phyloP scores from a whole-genome alignment of 805 yeast genomes.

The Blastobotrys americana region DNA sequence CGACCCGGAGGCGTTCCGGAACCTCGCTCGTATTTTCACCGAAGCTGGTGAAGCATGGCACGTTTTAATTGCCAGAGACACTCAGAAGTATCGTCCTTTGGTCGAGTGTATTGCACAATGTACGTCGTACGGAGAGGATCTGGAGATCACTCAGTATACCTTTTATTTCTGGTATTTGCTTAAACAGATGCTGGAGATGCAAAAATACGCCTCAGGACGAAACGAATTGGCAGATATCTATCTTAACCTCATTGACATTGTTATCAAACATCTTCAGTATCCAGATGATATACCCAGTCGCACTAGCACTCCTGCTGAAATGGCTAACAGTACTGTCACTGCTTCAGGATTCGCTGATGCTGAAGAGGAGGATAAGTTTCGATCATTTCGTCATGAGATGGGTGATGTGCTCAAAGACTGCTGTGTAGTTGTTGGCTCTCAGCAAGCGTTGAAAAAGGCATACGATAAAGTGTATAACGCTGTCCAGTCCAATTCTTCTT shows the following conservation, averaged over 20 bases:
- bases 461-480: conserved; percentile 47
- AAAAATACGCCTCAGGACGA: conserved; percentile 49
- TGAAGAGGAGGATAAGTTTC: conserved; percentile 87
- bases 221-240: conserved; percentile 48
- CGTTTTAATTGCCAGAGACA: conserved; percentile 66
- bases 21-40: conserved; percentile 68
- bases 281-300: too few species aligned
- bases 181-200: conserved; percentile 60
- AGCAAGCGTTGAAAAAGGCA: conserved; percentile 63
- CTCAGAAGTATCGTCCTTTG: conserved; percentile 61
- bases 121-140: conserved; percentile 67
- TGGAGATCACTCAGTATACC: conserved; percentile 83
- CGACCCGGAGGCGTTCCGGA: conserved; percentile 60
- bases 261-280: conserved; percentile 65
- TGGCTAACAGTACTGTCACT: too few species aligned
- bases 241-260: conserved; percentile 48
- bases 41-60: conserved; percentile 98
- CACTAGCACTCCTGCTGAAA: too few species aligned
- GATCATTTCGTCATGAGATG: conserved; percentile 91
- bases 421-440: conserved; percentile 81
- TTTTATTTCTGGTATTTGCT: conserved; percentile 87
- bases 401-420: conserved; percentile 97
- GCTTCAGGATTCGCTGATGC: conserved; percentile 39
- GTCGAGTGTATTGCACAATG: conserved; percentile 67
- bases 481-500: conserved; percentile 35